Conservation (phyloP, 2,329 filamentous ascomycete genomes). For the Scopulariopsis brevicaulis region DNA sequence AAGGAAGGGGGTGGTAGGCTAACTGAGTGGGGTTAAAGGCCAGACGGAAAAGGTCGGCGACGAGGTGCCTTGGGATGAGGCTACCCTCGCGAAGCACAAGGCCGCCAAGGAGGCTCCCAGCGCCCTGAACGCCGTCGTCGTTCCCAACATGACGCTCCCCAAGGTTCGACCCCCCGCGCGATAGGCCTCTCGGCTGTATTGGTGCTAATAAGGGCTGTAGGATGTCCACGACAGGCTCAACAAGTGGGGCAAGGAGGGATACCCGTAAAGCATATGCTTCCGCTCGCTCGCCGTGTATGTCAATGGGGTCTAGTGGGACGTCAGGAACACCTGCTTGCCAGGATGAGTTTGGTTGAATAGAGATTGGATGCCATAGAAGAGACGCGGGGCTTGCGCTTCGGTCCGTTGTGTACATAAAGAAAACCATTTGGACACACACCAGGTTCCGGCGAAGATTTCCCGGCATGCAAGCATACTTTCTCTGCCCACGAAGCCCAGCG, state of each 20-base stretch:
- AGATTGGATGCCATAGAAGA: background rate
- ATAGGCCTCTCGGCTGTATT: background rate
- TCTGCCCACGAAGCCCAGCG: too few species aligned
- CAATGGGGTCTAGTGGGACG: background rate
- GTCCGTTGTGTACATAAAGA: background rate
- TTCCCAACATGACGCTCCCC: slow-evolving; percentile 87
- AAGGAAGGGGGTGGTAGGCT: background rate
- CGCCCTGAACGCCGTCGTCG: slow-evolving; percentile 87
- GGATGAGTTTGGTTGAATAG: background rate
- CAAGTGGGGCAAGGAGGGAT: slow-evolving; percentile 99
- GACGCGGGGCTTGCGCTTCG: background rate
- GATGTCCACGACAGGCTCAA: slow-evolving; percentile 94
- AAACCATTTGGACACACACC: background rate
- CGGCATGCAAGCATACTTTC: too few species aligned
- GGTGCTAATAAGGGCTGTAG: slow-evolving; percentile 28
- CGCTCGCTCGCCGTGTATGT: background rate
- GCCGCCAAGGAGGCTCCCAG: slow-evolving; percentile 82
- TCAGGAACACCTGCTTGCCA: background rate
- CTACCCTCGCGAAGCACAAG: slow-evolving; percentile 61
- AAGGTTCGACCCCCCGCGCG: slow-evolving; percentile 44
- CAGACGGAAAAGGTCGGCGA: slow-evolving; percentile 82
- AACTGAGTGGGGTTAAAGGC: slow-evolving; percentile 46
- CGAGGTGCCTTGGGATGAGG: slow-evolving; percentile 33
- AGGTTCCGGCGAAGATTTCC: too few species aligned
- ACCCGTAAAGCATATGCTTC: slow-evolving; percentile 34